Conservation (phyloP, 139 green algal species). For the Asterochloris erici region DNA sequence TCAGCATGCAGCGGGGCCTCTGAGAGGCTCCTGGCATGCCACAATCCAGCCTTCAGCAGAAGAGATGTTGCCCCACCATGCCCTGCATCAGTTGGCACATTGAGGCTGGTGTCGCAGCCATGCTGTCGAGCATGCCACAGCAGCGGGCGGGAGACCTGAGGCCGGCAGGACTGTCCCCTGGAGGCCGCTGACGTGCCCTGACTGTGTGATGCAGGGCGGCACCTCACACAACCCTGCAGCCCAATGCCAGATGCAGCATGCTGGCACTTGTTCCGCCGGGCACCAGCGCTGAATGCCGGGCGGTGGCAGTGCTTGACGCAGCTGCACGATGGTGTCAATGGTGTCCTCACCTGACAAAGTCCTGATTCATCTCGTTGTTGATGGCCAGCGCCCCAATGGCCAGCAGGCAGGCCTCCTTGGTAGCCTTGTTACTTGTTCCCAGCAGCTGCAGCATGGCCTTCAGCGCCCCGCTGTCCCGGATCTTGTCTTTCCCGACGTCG, state of each 20-base stretch:
- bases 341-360: constrained; percentile 15
- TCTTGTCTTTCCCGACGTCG: not conserved
- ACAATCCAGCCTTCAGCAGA: not conserved
- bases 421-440: not conserved
- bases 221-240: not conserved
- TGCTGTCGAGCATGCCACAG: too few species aligned
- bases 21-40: not conserved
- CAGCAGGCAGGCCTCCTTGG: not conserved
- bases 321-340: not conserved
- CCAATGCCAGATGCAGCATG: not conserved
- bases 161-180: not conserved
- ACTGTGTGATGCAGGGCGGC: not conserved
- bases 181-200: not conserved
- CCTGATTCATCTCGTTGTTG: constrained; percentile 32
- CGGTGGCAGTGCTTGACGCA: not conserved
- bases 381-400: constrained; percentile 17
- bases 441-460: constrained; percentile 15
- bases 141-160: too few species aligned
- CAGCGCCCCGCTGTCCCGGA: constrained; percentile 8
- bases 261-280: not conserved
- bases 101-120: too few species aligned
- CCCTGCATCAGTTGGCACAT: too few species aligned
- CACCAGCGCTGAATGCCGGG: not conserved
- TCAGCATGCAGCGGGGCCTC: not conserved
- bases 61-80: not conserved